phyloP scores from a whole-genome alignment of 2,329 filamentous ascomycete genomes.

The Beauveria caledonica region DNA sequence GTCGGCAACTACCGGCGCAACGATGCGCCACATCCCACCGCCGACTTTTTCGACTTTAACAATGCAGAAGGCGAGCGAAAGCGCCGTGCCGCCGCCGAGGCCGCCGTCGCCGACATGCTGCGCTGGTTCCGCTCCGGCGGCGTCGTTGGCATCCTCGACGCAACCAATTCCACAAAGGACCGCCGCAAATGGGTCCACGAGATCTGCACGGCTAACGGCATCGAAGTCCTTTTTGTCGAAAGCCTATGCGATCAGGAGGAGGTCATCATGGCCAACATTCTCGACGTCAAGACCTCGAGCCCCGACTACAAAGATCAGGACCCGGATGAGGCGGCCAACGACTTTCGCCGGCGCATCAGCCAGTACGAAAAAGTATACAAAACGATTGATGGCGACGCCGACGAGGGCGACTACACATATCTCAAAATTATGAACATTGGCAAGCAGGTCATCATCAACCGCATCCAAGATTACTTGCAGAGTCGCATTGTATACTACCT shows the following conservation, averaged over 20 bases:
- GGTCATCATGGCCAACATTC: slow-evolving; percentile 95
- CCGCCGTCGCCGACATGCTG: slow-evolving; percentile 88
- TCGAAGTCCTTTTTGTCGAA: slow-evolving; percentile 93
- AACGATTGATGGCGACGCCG: slow-evolving; percentile 71
- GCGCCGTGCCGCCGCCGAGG: slow-evolving; percentile 80
- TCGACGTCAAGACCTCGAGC: slow-evolving; percentile 93
- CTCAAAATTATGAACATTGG: slow-evolving; percentile 97
- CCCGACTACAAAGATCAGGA: slow-evolving; percentile 94
- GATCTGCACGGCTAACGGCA: slow-evolving; percentile 61
- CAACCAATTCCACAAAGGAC: slow-evolving; percentile 89
- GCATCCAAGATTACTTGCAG: slow-evolving; percentile 92
- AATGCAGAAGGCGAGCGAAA: slow-evolving; percentile 87
- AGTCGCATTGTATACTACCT: slow-evolving; percentile 96
- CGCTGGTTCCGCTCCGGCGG: slow-evolving; percentile 79
- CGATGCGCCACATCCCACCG: slow-evolving; percentile 80
- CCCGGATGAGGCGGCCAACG: slow-evolving; percentile 79
- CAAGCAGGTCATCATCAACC: slow-evolving; percentile 94
- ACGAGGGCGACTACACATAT: slow-evolving; percentile 84
- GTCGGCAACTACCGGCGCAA: slow-evolving; percentile 91
- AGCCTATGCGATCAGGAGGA: slow-evolving; percentile 95
- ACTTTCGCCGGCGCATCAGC: slow-evolving; percentile 88
- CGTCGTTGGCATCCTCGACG: slow-evolving; percentile 87
- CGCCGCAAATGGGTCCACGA: slow-evolving; percentile 88
- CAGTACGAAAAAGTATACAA: slow-evolving; percentile 98
- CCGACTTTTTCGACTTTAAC: slow-evolving; percentile 89